Evolutionary conservation across 2,329 filamentous ascomycete genomes (phyloP), one percentile per base, ranked within the genome.

Genomic region (Dothistroma septosporum): DNA sequence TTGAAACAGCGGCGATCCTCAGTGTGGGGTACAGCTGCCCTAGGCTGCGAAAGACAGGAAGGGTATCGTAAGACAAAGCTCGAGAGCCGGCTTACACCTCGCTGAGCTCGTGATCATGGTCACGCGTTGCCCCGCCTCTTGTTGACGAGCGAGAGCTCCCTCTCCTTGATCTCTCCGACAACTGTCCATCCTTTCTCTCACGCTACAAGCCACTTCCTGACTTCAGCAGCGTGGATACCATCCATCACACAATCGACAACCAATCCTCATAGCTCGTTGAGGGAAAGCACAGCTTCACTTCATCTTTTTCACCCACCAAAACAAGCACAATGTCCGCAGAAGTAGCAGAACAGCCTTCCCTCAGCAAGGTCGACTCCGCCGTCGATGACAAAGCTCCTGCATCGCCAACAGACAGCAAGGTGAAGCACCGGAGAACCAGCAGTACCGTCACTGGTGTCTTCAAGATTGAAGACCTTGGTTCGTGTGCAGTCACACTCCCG

Each of bases 281-380:
- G 41, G 19, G 28, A 19, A 33, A 22, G 21, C 53, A 47, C 58
- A 35, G 11, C 54, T 32, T 52, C 46, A 44, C 41, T 33, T 32
- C 55, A 59, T 33, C 56, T 48, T 48, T 35, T 9, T 9, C 28
- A 28, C 53, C 14, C 33, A 57, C 22, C 53, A 53, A 47, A 33
- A 19, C 49, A 47, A 55, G 31, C 64, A 69, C 60, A 65, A 76
- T 87, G 84, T 80, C 84, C 71, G 78, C 80, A 66, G 81, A 79
- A 72, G 70, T 76, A 59, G 74, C 75, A 67, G 67, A 71, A 65
- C 60, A 64, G 64, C 70, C 52, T 32, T 84, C 88, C 72, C 85
- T 96, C 75, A 84, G 85, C 78, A 96, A 95, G 82, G 87, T 96
- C 80, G 92, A 97, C 79, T 96, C 92, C 62, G 91, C 91, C 80